A percentile compares a stretch with the other conserved stretches of the same genome.
Evolutionary conservation across 305 asterid genomes (phyloP).

Genomic region (Solanum hybrid): DNA sequence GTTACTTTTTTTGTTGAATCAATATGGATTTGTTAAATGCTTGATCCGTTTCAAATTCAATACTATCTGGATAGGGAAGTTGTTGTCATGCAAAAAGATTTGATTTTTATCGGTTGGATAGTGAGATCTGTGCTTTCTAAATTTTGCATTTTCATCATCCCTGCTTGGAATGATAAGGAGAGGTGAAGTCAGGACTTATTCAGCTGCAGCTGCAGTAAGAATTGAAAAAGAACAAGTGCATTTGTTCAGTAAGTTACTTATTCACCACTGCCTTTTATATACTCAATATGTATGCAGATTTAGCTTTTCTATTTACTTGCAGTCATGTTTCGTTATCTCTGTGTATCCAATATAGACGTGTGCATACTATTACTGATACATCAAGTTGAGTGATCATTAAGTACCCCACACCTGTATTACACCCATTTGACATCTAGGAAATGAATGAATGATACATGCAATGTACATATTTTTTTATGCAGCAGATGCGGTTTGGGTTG

Average conservation of each 20-base stretch:
- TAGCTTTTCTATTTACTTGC: background rate
- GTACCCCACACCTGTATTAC: background rate
- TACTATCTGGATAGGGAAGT: background rate
- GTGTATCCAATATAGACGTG: background rate
- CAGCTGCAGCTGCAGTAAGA: background rate
- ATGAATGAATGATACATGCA: background rate
- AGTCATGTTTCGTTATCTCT: background rate
- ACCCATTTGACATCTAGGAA: background rate
- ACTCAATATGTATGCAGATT: background rate
- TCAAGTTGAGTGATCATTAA: background rate
- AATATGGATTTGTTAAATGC: background rate
- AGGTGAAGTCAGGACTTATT: background rate
- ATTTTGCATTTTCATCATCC: background rate
- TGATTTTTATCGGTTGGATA: background rate
- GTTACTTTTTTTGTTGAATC: background rate
- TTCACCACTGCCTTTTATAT: background rate
- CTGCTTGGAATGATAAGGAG: background rate
- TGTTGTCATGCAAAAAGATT: background rate
- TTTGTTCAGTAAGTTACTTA: background rate
- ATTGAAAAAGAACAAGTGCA: background rate
- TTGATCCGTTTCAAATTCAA: background rate
- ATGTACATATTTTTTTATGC: background rate
- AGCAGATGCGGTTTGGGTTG: background rate
- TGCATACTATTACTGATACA: background rate
- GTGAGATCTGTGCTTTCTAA: background rate